Percentiles rank a stretch among this genome's conserved stretches.
Conservation (phyloP, 2,329 filamentous ascomycete species). For the Neocatenulostroma microsporum region DNA sequence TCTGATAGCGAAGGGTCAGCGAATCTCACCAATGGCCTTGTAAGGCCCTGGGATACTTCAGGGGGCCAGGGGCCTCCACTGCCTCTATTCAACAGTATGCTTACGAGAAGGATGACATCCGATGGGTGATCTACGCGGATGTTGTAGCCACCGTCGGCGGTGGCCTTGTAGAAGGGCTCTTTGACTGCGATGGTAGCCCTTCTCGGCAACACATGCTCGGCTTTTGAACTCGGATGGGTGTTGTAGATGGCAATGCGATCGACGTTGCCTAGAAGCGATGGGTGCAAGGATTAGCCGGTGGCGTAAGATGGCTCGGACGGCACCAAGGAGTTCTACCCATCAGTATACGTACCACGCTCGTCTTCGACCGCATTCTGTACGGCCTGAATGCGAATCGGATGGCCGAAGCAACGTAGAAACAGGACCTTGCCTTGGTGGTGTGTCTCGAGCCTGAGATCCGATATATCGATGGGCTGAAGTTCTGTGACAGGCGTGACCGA, state of each 20-base stretch:
- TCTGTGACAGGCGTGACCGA: conserved; percentile 11
- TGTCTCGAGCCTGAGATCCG: conserved; percentile 17
- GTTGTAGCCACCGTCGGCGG: conserved; percentile 8
- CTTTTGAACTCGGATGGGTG: conserved; percentile 3
- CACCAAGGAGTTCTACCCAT: no score
- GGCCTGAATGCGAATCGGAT: conserved; percentile 6
- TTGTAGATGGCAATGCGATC: conserved; percentile 20
- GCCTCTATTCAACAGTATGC: not conserved
- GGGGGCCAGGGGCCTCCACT: no score
- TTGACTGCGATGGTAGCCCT: conserved; percentile 19
- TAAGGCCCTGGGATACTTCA: no score
- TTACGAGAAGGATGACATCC: conserved; percentile 17
- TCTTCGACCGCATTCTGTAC: conserved; percentile 26
- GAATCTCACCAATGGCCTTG: no score
- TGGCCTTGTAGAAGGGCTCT: conserved; percentile 21
- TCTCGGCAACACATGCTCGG: conserved; percentile 9
- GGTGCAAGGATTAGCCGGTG: no score
- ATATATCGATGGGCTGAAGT: conserved; percentile 14
- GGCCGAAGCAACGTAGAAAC: conserved; percentile 15
- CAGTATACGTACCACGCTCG: conserved; percentile 19
- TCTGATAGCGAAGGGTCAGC: not conserved
- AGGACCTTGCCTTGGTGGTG: conserved; percentile 16
- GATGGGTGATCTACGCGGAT: conserved; percentile 24
- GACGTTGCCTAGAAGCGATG: no score
- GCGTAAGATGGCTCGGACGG: no score